Conservation (phyloP, 2,329 filamentous ascomycete species). For the Ascochyta viciae-villosae region DNA sequence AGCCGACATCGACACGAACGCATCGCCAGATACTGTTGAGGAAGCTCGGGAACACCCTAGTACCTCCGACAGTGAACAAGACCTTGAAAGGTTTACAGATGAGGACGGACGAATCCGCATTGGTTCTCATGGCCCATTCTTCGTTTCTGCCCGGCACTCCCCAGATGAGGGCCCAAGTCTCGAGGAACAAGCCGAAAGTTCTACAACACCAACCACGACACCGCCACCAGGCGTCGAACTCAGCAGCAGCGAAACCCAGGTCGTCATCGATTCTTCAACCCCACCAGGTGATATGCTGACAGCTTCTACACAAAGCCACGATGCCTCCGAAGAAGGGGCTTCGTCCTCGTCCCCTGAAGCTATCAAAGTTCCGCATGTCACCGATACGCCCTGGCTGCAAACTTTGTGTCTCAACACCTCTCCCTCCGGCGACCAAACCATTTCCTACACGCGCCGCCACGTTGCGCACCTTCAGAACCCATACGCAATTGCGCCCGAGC, state of each 20-base stretch:
- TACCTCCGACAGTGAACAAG: neutral
- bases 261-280: neutral
- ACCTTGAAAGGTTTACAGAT: constrained; percentile 7
- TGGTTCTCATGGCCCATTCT: constrained; percentile 4
- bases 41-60: neutral
- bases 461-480: constrained; percentile 18
- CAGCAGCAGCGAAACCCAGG: neutral
- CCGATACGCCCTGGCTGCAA: constrained; percentile 25
- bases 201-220: neutral
- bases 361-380: constrained; percentile 17
- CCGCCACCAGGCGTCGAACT: neutral
- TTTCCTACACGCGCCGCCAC: constrained; percentile 2
- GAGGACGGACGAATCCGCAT: constrained; percentile 9
- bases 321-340: neutral
- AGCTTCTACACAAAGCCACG: neutral
- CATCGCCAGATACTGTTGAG: neutral
- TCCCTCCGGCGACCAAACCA: neutral
- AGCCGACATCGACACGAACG: constrained; percentile 14
- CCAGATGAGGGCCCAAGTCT: neutral
- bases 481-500: constrained; percentile 14
- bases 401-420: neutral
- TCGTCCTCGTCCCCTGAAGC: neutral
- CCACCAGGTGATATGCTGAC: neutral
- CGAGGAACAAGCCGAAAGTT: neutral
- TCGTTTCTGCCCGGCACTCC: neutral